These are phyloP conservation scores for Sisymbrium irio DNA, from an alignment of 345 rosid species.

Conservation along the genomic window DNA sequence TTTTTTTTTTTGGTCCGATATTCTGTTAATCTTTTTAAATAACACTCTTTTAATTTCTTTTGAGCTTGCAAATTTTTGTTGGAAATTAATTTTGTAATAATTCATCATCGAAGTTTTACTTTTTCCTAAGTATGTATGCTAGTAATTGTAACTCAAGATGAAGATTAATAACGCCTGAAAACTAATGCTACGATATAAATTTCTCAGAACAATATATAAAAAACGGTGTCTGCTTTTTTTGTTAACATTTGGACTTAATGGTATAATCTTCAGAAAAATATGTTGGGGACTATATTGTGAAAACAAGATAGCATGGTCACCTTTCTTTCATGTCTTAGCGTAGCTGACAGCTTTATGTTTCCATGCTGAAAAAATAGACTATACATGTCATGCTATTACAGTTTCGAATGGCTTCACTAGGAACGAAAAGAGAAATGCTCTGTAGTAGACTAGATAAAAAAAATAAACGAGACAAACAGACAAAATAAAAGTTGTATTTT, in stretches of 20 bases:
- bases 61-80: background rate
- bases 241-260: background rate
- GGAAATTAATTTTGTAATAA: background rate
- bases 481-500: background rate
- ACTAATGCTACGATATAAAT: background rate
- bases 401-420: background rate
- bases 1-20: background rate
- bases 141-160: background rate
- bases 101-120: background rate
- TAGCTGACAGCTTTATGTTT: slow-evolving; percentile 25
- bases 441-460: background rate
- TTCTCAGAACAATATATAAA: background rate
- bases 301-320: slow-evolving; percentile 11
- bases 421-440: background rate
- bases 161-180: background rate
- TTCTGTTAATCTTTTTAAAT: background rate
- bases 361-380: background rate
- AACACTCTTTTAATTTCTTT: background rate
- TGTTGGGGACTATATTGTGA: background rate
- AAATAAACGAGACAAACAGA: background rate
- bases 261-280: background rate
- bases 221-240: background rate
- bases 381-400: background rate
- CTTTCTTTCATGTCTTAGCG: slow-evolving; percentile 10
- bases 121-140: background rate